A percentile compares a stretch with the other conserved stretches of the same genome.
Evolutionary conservation across 768 basidiomycete genomes (phyloP).

Genomic region (Collybia sordida): DNA sequence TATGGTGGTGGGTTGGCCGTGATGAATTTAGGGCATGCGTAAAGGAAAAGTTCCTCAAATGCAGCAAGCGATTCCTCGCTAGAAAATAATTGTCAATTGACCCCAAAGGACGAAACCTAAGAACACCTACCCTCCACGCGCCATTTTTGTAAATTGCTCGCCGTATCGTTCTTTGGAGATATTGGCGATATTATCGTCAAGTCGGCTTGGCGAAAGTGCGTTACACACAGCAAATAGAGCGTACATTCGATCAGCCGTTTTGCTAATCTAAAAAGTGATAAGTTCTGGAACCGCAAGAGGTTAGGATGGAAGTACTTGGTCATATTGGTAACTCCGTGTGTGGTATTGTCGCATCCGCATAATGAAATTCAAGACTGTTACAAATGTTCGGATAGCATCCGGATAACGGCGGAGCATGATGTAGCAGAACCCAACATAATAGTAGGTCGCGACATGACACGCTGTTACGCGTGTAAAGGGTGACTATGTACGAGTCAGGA

Average conservation of each 20-base stretch:
- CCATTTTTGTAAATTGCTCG: conserved; percentile 88
- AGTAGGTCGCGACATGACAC: conserved; percentile 94
- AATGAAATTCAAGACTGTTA: conserved; percentile 92
- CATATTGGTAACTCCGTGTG: conserved; percentile 94
- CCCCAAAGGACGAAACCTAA: background rate
- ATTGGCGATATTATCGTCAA: conserved; percentile 94
- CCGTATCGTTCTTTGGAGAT: conserved; percentile 90
- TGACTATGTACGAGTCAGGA: conserved; percentile 41
- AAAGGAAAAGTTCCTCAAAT: conserved; percentile 91
- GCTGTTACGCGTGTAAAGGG: conserved; percentile 94
- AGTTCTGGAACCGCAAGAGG: background rate
- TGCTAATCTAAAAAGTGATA: conserved; percentile 71
- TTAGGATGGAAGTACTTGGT: conserved; percentile 56
- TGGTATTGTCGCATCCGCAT: conserved; percentile 96
- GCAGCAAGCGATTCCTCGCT: conserved; percentile 75
- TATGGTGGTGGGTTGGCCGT: conserved; percentile 93
- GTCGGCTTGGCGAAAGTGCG: conserved; percentile 85
- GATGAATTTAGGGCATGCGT: conserved; percentile 97
- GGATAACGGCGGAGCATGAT: conserved; percentile 92
- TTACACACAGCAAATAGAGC: conserved; percentile 93
- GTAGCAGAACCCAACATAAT: conserved; percentile 97
- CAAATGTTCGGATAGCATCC: conserved; percentile 93
- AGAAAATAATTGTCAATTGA: background rate
- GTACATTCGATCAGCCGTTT: conserved; percentile 98
- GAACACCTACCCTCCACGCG: conserved; percentile 60